These are phyloP conservation scores for Phytophthora vignae DNA, from an alignment of 352 stramenopile genomes.

Conservation along the genomic window DNA sequence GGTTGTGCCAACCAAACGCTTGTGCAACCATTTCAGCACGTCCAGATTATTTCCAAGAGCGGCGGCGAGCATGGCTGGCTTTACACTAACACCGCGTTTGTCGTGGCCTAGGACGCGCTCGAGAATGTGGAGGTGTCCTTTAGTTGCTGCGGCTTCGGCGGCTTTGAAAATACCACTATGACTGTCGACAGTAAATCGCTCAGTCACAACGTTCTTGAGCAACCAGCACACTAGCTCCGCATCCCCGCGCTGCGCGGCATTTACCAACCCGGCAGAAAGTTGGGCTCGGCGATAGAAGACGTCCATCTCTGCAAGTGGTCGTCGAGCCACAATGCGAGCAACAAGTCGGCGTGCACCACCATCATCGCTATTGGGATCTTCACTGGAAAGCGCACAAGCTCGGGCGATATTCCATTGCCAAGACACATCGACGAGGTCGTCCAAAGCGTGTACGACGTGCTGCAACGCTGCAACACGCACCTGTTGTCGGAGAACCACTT, in stretches of 20 bases:
- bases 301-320: constrained; percentile 32
- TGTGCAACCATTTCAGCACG: constrained; percentile 29
- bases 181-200: constrained; percentile 33
- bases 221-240: constrained; percentile 29
- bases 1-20: constrained; percentile 1
- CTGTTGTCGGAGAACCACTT: constrained; percentile 33
- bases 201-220: constrained; percentile 22
- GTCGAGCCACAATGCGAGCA: constrained; percentile 29
- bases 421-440: constrained; percentile 39
- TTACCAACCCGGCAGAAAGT: constrained; percentile 26
- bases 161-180: constrained; percentile 36
- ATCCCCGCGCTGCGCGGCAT: constrained; percentile 25
- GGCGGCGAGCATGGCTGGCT: constrained; percentile 22
- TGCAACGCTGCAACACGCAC: constrained; percentile 26
- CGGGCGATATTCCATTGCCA: constrained; percentile 40
- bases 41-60: constrained; percentile 18
- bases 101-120: constrained; percentile 32
- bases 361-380: constrained; percentile 5
- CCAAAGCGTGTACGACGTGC: constrained; percentile 35
- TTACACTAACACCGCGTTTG: constrained; percentile 19
- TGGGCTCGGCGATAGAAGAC: constrained; percentile 40
- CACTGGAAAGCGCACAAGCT: constrained; percentile 29
- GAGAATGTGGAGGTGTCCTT: constrained; percentile 27
- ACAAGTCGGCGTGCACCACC: constrained; percentile 25
- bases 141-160: constrained; percentile 22